phyloP scores from a whole-genome alignment of 257 asterid genomes.

The Solanum sitiens region DNA sequence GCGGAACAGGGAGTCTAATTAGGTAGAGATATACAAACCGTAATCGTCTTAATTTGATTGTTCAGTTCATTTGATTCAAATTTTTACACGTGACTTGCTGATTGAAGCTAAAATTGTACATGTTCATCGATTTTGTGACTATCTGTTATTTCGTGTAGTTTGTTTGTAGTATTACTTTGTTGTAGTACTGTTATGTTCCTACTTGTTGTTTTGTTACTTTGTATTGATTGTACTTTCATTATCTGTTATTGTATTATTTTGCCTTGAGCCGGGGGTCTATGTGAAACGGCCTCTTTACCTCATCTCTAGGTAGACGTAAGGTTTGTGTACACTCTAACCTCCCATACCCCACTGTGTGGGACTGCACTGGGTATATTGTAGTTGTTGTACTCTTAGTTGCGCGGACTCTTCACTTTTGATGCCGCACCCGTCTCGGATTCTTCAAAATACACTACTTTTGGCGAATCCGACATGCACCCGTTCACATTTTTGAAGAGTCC shows the following conservation, averaged over 20 bases:
- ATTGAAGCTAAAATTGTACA: neutral
- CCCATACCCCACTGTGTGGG: neutral
- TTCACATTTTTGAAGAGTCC: no score
- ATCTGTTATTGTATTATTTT: neutral
- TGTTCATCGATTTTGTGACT: neutral
- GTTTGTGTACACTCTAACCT: neutral
- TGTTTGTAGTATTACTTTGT: neutral
- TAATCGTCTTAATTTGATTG: neutral
- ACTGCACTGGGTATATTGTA: neutral
- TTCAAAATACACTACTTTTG: no score
- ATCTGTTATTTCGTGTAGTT: neutral
- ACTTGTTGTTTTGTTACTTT: neutral
- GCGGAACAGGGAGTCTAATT: constrained; percentile 15
- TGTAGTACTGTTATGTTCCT: neutral
- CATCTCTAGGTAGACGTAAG: neutral
- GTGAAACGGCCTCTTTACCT: neutral
- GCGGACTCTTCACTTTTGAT: no score
- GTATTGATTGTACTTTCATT: neutral
- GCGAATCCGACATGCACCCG: no score
- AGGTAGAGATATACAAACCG: neutral
- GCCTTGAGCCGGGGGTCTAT: neutral
- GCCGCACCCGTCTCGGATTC: no score
- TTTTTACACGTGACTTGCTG: neutral
- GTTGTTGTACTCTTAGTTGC: neutral
- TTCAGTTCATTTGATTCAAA: neutral